phyloP scores from a whole-genome alignment of 345 rosid species.

The Euphorbia lathyris region DNA sequence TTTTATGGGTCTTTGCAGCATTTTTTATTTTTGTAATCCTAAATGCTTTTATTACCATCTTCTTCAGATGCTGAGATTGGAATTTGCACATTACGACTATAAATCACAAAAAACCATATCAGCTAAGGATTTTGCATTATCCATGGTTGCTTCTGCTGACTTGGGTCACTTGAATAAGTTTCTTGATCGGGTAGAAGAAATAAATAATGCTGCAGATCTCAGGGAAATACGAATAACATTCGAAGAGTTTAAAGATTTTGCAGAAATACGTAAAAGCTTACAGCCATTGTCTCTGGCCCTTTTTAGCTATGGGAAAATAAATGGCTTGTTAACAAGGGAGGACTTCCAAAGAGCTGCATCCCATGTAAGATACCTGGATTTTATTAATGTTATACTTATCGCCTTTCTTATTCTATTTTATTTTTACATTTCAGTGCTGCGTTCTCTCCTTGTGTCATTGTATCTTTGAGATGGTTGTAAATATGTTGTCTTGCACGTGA shows the following conservation, averaged over 20 bases:
- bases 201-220: conserved; percentile 47
- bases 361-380: conserved; percentile 40
- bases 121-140: conserved; percentile 87
- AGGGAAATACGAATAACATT: conserved; percentile 52
- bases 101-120: conserved; percentile 61
- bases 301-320: conserved; percentile 77
- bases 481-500: background rate
- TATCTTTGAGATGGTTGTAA: background rate
- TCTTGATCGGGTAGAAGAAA: conserved; percentile 64
- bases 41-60: background rate
- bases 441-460: background rate
- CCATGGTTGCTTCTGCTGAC: conserved; percentile 96
- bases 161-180: conserved; percentile 58
- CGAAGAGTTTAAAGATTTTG: conserved; percentile 76
- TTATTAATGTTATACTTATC: background rate
- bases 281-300: conserved; percentile 83
- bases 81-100: conserved; percentile 91
- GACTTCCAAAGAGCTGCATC: conserved; percentile 92
- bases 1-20: background rate
- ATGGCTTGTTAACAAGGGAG: conserved; percentile 60
- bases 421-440: background rate
- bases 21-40: background rate
- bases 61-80: conserved; percentile 68
- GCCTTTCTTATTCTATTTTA: background rate
- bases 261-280: conserved; percentile 70